phyloP scores from a whole-genome alignment of 768 basidiomycete species.

The Daedalea quercina region DNA sequence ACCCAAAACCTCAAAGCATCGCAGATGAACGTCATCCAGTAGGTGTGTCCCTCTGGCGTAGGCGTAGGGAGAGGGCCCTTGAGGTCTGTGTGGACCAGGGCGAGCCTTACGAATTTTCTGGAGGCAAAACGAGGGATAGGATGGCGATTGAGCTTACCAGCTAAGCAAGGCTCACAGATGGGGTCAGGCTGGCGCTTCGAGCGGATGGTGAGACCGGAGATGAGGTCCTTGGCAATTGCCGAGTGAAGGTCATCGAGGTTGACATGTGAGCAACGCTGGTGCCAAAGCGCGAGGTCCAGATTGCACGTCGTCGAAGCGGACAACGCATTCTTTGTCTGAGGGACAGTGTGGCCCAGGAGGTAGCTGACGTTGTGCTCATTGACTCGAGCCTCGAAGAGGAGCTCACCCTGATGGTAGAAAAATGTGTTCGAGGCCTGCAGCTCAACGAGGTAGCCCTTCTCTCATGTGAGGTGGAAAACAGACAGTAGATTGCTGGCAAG shows the following conservation, averaged over 20 bases:
- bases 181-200: conserved; percentile 17
- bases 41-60: conserved; percentile 6
- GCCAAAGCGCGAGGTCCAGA: conserved; percentile 22
- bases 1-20: conserved; percentile 1
- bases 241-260: conserved; percentile 16
- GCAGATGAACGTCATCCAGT: conserved; percentile 9
- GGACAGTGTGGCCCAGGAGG: conserved; percentile 15
- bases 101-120: conserved; percentile 1
- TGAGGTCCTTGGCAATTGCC: conserved; percentile 11
- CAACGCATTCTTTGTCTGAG: not conserved
- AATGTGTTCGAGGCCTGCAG: not conserved
- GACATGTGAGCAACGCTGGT: conserved; percentile 24
- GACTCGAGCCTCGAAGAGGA: conserved; percentile 16
- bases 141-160: conserved; percentile 19
- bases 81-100: conserved; percentile 12
- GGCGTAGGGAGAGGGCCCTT: conserved; percentile 10
- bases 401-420: conserved; percentile 6
- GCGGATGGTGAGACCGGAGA: conserved; percentile 19
- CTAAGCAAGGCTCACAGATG: conserved; percentile 28
- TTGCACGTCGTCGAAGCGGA: conserved; percentile 16
- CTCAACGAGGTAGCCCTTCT: not conserved
- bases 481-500: conserved; percentile 6
- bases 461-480: conserved; percentile 3
- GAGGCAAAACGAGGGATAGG: conserved; percentile 8
- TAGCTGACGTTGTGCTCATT: conserved; percentile 18